Percentiles rank a stretch among this genome's conserved stretches.
phyloP scores from a whole-genome alignment of 495 filamentous ascomycete species.

The Podospora bellae-mahoneyi region DNA sequence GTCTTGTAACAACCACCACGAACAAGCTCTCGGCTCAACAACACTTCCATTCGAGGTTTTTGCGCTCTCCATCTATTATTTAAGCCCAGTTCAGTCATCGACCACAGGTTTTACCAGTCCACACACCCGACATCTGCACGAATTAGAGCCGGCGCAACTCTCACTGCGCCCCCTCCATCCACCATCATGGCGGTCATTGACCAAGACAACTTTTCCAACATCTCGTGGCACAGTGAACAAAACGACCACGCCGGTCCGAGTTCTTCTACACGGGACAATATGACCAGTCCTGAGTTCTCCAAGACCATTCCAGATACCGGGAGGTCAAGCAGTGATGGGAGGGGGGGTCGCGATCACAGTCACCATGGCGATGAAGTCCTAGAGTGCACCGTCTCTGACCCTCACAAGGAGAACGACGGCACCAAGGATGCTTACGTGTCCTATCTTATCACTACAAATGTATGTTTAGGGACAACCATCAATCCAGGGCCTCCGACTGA shows the following conservation, averaged over 20 bases:
- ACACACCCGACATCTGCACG: not conserved
- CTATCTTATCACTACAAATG: constrained; percentile 87
- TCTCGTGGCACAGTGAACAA: constrained; percentile 47
- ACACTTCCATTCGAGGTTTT: not conserved
- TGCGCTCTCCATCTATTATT: not conserved
- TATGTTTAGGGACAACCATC: constrained; percentile 31
- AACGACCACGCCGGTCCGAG: constrained; percentile 20
- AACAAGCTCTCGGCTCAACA: not conserved
- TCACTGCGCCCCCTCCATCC: not conserved
- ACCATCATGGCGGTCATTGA: constrained; percentile 45
- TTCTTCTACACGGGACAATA: constrained; percentile 18
- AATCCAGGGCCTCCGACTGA: constrained; percentile 5
- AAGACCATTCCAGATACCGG: constrained; percentile 25
- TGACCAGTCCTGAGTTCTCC: constrained; percentile 20
- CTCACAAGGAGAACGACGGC: constrained; percentile 92
- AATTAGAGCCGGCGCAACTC: constrained; percentile 1
- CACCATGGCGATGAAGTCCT: constrained; percentile 75
- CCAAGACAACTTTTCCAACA: constrained; percentile 50
- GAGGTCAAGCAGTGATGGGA: constrained; percentile 27
- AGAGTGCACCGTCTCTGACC: constrained; percentile 75
- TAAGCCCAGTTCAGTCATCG: not conserved
- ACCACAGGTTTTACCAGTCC: not conserved
- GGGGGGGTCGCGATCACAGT: constrained; percentile 49
- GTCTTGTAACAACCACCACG: not conserved
- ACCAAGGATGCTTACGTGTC: constrained; percentile 96